Percentiles rank a stretch among this genome's conserved stretches.
phyloP scores from a whole-genome alignment of 2,329 filamentous ascomycete genomes.

The Sarocladiaceae sp. region DNA sequence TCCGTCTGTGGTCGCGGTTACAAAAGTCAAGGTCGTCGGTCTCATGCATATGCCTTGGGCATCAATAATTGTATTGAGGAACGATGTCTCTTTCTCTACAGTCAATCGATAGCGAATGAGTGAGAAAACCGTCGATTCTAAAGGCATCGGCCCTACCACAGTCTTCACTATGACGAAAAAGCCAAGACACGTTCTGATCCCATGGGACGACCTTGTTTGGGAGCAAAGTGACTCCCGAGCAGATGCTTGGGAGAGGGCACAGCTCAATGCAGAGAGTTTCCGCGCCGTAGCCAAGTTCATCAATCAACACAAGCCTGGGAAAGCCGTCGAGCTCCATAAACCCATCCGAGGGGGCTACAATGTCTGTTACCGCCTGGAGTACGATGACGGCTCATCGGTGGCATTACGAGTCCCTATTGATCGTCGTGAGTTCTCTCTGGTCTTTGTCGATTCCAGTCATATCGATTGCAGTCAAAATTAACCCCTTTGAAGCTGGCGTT shows the following conservation, averaged over 20 bases:
- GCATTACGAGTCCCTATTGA: slow-evolving; percentile 21
- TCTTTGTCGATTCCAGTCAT: slow-evolving; percentile 1
- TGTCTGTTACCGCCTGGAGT: slow-evolving; percentile 23
- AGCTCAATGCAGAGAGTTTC: slow-evolving; percentile 15
- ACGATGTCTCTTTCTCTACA: not conserved
- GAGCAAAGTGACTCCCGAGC: slow-evolving; percentile 17
- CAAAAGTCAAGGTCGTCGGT: not conserved
- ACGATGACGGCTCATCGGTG: slow-evolving; percentile 23
- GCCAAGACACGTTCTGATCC: slow-evolving; percentile 17
- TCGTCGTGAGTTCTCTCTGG: not conserved
- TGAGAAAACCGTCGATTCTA: not conserved
- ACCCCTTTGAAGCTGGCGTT: slow-evolving; percentile 9
- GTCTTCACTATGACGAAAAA: slow-evolving; percentile 18
- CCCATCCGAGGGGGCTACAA: slow-evolving; percentile 24
- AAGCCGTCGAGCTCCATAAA: slow-evolving; percentile 17
- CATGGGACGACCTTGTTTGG: slow-evolving; percentile 22
- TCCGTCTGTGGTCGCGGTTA: not conserved
- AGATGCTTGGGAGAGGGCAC: slow-evolving; percentile 19
- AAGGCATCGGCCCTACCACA: not conserved
- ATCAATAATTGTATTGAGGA: not conserved
- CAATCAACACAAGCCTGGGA: slow-evolving; percentile 17
- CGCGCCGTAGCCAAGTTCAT: slow-evolving; percentile 18
- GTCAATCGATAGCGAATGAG: not conserved
- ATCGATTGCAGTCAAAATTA: slow-evolving; percentile 10
- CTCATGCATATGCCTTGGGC: not conserved